phyloP scores from a whole-genome alignment of 441 rosid genomes.

The Flueggea neowawraea region DNA sequence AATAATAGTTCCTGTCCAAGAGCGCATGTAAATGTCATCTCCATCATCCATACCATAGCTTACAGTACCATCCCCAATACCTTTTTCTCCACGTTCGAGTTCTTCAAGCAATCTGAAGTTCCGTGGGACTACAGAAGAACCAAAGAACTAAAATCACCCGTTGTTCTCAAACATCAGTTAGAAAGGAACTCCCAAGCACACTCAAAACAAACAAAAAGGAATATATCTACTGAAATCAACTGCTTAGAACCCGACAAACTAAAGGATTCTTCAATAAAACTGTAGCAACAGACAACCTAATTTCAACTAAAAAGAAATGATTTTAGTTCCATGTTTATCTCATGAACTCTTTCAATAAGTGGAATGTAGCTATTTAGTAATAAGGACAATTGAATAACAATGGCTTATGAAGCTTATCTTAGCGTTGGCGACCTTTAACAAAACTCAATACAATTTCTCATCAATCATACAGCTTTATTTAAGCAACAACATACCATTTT shows the following conservation, averaged over 20 bases:
- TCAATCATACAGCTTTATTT: too few species aligned
- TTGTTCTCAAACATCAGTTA: constrained; percentile 1
- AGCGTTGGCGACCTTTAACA: too few species aligned
- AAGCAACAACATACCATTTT: too few species aligned
- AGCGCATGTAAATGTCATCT: constrained; percentile 97
- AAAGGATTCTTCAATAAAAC: too few species aligned
- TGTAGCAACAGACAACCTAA: too few species aligned
- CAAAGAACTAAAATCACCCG: constrained; percentile 2
- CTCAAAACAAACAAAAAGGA: constrained; percentile 1
- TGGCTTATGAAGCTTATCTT: too few species aligned
- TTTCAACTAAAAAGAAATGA: too few species aligned
- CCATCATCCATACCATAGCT: constrained; percentile 99
- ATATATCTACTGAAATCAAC: background rate
- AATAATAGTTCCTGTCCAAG: constrained; percentile 98
- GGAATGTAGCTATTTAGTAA: too few species aligned
- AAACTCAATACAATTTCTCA: too few species aligned
- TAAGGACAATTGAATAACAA: too few species aligned
- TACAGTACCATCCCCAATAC: constrained; percentile 95
- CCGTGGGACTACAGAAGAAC: constrained; percentile 68
- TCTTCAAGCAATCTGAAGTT: constrained; percentile 94
- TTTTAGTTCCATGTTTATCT: too few species aligned
- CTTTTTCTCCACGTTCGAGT: constrained; percentile 99
- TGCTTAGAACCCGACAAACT: background rate
- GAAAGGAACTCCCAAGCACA: constrained; percentile 1
- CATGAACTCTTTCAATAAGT: too few species aligned